A percentile compares a stretch with the other conserved stretches of the same genome.
Conservation (phyloP, 169 alveolate genomes). For the Amoebophrya sp. region DNA sequence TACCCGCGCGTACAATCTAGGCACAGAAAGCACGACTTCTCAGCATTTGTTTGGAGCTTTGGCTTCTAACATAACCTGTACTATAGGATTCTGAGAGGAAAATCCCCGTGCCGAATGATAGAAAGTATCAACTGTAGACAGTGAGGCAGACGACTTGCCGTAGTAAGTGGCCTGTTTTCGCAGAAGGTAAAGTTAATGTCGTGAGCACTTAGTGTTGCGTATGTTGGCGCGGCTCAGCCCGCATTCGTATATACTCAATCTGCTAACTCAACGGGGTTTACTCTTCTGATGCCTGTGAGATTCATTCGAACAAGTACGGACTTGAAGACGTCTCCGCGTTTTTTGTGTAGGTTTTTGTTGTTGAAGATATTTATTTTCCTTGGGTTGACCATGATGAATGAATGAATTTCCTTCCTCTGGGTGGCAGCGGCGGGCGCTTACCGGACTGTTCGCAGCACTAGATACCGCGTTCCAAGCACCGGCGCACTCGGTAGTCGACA, state of each 20-base stretch:
- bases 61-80: background rate
- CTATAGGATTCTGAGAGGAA: background rate
- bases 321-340: background rate
- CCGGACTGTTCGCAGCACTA: background rate
- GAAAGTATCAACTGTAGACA: background rate
- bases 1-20: background rate
- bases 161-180: background rate
- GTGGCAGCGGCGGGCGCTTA: background rate
- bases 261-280: conserved; percentile 1
- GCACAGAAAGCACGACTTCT: conserved; percentile 1
- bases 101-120: background rate
- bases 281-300: background rate
- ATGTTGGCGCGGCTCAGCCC: background rate
- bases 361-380: background rate
- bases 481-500: background rate
- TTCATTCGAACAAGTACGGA: background rate
- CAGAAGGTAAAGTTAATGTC: conserved; percentile 1
- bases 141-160: background rate
- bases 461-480: background rate
- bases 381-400: no score
- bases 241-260: background rate
- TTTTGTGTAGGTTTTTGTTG: background rate
- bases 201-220: background rate
- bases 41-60: background rate
- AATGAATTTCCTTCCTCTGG: no score